A percentile compares a stretch with the other conserved stretches of the same genome.
These are phyloP conservation scores for Metroxylon sagu DNA, from an alignment of 176 grass and related monocot genomes.

Conservation along the genomic window DNA sequence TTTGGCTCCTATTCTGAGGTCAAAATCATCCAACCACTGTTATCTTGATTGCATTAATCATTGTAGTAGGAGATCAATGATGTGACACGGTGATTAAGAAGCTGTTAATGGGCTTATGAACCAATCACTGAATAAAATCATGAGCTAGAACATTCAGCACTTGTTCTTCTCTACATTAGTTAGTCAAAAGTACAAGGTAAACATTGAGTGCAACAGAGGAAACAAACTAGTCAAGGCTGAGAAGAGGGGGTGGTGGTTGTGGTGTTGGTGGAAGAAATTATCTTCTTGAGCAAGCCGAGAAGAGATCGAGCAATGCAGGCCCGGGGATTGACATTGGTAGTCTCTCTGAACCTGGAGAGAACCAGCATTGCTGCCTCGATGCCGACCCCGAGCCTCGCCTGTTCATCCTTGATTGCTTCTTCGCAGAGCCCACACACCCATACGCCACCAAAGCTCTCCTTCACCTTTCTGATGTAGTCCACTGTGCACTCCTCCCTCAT, in stretches of 20 bases:
- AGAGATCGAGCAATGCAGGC: constrained; percentile 34
- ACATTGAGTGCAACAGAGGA: neutral
- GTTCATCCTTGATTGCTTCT: constrained; percentile 58
- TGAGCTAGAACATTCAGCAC: no score
- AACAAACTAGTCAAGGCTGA: neutral
- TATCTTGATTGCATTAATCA: no score
- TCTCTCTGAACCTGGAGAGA: constrained; percentile 39
- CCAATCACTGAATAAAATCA: no score
- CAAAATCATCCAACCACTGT: no score
- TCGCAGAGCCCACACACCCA: constrained; percentile 66
- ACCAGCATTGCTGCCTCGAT: constrained; percentile 29
- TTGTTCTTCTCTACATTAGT: no score
- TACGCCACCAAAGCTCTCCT: constrained; percentile 41
- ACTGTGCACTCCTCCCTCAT: constrained; percentile 57
- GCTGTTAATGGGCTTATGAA: no score
- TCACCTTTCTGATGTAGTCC: constrained; percentile 37
- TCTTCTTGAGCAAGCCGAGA: constrained; percentile 40
- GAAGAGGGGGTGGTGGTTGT: neutral
- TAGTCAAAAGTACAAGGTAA: no score
- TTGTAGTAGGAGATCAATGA: no score
- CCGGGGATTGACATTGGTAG: constrained; percentile 12
- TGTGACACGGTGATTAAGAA: no score
- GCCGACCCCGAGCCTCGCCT: constrained; percentile 25
- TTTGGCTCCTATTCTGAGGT: no score
- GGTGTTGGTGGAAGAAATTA: constrained; percentile 9